Evolutionary conservation across 257 asterid genomes (phyloP), one percentile per base, ranked within the genome.

Genomic region (Linaria vulgaris): DNA sequence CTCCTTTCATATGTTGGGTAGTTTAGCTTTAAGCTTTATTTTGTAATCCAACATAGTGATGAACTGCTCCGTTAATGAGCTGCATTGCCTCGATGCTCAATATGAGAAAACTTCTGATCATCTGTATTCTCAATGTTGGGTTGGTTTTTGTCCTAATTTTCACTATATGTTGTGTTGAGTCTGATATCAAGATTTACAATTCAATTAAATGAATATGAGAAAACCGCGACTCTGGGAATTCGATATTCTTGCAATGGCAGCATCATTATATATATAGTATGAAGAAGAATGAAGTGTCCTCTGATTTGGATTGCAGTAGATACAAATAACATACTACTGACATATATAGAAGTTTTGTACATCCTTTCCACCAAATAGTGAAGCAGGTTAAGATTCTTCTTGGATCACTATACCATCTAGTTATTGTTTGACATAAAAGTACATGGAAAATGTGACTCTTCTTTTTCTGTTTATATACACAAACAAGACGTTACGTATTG

Each of bases 391-490:
- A 38, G 19, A 52, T 47, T 23, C 41, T 61, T 66, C 56, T 22
- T 49, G 31, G 6, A 27, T 25, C 37, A 22, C 60, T 58, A 53
- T 55, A n/a, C n/a, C 27, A 45, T 61, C 64, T 59, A 59, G 52
- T 59, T 59, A 43, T 41, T 25, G 25, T 21, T 57, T 47, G 21
- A 12, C 24, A 15, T 44, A 52, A n/a, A n/a, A 46, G 31, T 61
- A 46, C 78, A 59, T 54, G 50, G 71, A 63, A 68, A 71, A 47
- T 23, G 48, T 58, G 70, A 55, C 54, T 52, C 70, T 44, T 68
- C 57, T 67, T 51, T 34, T 51, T 34, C 48, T 66, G 67, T 74
- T 53, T 75, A 76, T 75, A 75, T 69, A 81, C 79, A 83, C 20
- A 63, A 27, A 47, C 69, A 58, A 53, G 46, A 59, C 64, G 9